Conservation (phyloP, 805 yeast species). For the Blastobotrys attinorum region DNA sequence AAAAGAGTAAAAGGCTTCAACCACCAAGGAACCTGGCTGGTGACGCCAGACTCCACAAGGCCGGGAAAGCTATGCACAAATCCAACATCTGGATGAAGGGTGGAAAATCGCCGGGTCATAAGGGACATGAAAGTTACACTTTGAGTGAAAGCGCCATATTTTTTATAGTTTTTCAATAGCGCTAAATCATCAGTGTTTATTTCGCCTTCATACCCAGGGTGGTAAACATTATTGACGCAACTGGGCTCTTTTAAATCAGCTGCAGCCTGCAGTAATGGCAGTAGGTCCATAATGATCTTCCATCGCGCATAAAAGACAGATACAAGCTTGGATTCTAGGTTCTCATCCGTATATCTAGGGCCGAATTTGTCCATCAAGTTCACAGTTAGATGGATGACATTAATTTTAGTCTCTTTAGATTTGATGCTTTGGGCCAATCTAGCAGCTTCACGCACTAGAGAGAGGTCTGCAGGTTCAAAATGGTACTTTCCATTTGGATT, state of each 20-base stretch:
- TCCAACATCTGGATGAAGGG: conserved; percentile 17
- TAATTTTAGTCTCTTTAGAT: conserved; percentile 14
- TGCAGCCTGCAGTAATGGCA: conserved; percentile 19
- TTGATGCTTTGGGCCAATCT: conserved; percentile 8
- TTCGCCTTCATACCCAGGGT: not conserved
- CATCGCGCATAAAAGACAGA: conserved; percentile 23
- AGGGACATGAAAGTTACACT: not conserved
- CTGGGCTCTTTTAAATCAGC: not conserved
- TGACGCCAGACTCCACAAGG: conserved; percentile 18
- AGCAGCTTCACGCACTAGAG: conserved; percentile 17
- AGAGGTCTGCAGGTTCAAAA: conserved; percentile 17
- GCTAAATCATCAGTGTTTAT: no score
- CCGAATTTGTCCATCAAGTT: no score
- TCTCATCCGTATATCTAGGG: no score
- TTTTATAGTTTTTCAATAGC: no score
- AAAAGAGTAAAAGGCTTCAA: conserved; percentile 8
- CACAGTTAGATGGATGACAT: conserved; percentile 26
- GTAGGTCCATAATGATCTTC: conserved; percentile 17
- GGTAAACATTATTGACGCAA: not conserved
- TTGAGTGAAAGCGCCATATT: not conserved
- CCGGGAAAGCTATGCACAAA: conserved; percentile 23
- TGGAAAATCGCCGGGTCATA: conserved; percentile 13
- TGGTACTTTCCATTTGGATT: conserved; percentile 7
- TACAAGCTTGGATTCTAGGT: conserved; percentile 21
- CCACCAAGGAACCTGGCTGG: conserved; percentile 19